Evolutionary conservation across 352 stramenopile species (phyloP).

Genomic region (Phytophthora melonis): DNA sequence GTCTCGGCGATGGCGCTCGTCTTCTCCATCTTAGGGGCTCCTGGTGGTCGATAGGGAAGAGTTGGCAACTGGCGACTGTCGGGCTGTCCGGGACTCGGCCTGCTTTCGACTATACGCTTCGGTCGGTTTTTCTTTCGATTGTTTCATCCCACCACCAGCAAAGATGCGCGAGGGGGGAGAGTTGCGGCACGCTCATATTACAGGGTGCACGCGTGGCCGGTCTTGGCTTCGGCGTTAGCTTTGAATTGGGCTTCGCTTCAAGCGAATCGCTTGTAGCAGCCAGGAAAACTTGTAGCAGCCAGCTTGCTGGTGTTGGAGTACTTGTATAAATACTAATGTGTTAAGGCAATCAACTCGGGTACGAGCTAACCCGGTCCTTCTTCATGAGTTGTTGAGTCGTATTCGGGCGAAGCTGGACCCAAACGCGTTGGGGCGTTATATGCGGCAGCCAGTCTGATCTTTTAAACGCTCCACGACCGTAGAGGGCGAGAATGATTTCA

Average conservation of each 20-base stretch:
- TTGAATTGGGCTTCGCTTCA: too few relatives aligned
- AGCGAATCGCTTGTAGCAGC: too few relatives aligned
- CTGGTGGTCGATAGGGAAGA: background rate
- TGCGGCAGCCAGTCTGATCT: background rate
- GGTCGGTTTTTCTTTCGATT: slow-evolving; percentile 20
- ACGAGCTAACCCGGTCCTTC: background rate
- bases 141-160: background rate
- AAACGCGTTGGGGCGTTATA: background rate
- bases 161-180: slow-evolving; percentile 5
- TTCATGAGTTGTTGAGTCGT: background rate
- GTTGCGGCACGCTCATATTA: background rate
- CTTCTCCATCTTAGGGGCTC: slow-evolving; percentile 2
- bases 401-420: background rate
- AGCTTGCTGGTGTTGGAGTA: too few relatives aligned
- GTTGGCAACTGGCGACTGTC: slow-evolving; percentile 22
- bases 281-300: too few relatives aligned
- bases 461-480: background rate
- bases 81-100: background rate
- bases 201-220: background rate
- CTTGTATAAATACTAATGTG: background rate
- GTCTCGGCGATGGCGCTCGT: slow-evolving; percentile 18
- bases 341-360: background rate
- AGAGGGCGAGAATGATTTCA: too few relatives aligned
- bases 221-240: too few relatives aligned
- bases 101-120: slow-evolving; percentile 29